These are phyloP conservation scores for Claviceps monticola DNA, from an alignment of 2,329 filamentous ascomycete species.

Conservation along the genomic window DNA sequence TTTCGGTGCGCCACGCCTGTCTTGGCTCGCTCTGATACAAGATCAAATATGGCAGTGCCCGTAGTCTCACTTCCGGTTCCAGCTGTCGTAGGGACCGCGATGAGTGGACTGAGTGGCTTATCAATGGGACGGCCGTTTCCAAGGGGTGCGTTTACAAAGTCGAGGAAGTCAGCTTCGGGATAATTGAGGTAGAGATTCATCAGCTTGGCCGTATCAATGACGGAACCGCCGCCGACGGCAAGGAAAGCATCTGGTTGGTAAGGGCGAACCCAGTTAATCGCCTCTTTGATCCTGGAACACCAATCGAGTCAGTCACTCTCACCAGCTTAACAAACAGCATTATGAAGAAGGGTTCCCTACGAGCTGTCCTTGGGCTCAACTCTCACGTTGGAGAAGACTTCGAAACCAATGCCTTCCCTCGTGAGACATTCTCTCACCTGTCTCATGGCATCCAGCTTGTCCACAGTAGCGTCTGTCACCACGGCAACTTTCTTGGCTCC, in stretches of 20 bases:
- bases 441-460: slow-evolving; percentile 75
- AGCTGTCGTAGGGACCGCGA: slow-evolving; percentile 72
- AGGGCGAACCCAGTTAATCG: slow-evolving; percentile 73
- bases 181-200: slow-evolving; percentile 95
- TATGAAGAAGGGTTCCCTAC: slow-evolving; percentile 29
- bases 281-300: slow-evolving; percentile 58
- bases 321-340: slow-evolving; percentile 16
- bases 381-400: slow-evolving; percentile 66
- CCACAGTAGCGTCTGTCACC: slow-evolving; percentile 76
- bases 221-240: slow-evolving; percentile 77
- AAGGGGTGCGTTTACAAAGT: slow-evolving; percentile 93
- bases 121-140: slow-evolving; percentile 72
- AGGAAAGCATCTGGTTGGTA: slow-evolving; percentile 79
- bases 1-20: slow-evolving; percentile 93
- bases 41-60: slow-evolving; percentile 93
- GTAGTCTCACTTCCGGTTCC: slow-evolving; percentile 90
- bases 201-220: slow-evolving; percentile 95
- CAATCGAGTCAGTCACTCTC: neutral
- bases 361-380: slow-evolving; percentile 93
- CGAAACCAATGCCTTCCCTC: slow-evolving; percentile 64
- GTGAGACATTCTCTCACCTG: slow-evolving; percentile 72
- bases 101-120: slow-evolving; percentile 57
- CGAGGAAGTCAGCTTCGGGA: slow-evolving; percentile 84
- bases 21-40: slow-evolving; percentile 80
- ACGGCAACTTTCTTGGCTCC: slow-evolving; percentile 77